Conservation (phyloP, 2,329 filamentous ascomycete species). For the Neopestalotiopsis sp. region DNA sequence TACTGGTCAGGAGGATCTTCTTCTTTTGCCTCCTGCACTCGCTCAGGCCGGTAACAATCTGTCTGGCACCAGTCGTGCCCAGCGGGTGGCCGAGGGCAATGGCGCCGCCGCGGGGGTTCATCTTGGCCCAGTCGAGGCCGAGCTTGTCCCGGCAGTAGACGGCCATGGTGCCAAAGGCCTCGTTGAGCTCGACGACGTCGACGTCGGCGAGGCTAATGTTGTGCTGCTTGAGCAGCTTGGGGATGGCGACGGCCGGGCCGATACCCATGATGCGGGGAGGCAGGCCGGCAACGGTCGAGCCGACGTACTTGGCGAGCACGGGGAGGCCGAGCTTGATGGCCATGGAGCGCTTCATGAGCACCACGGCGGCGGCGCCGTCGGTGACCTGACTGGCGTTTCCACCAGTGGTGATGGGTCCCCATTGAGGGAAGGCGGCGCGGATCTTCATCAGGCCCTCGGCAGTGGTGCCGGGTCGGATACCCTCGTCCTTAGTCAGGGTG, state of each 20-base stretch:
- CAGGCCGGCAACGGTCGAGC: constrained; percentile 87
- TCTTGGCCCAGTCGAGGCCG: constrained; percentile 73
- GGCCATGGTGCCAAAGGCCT: constrained; percentile 97
- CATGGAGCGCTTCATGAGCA: constrained; percentile 93
- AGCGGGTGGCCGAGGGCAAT: constrained; percentile 85
- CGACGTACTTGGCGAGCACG: constrained; percentile 93
- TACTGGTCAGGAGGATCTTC: constrained; percentile 90
- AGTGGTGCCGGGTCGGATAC: constrained; percentile 89
- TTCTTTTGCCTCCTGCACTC: constrained; percentile 85
- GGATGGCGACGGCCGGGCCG: constrained; percentile 74
- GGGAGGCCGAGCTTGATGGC: constrained; percentile 87
- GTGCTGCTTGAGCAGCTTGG: constrained; percentile 84
- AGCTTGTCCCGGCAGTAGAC: constrained; percentile 86
- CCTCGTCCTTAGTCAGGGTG: constrained; percentile 85
- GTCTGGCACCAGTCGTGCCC: constrained; percentile 77
- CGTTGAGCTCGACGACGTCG: constrained; percentile 93
- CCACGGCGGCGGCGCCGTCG: constrained; percentile 86
- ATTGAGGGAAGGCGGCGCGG: constrained; percentile 87
- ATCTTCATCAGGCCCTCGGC: constrained; percentile 83
- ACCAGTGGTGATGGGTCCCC: constrained; percentile 84
- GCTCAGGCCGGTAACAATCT: constrained; percentile 88
- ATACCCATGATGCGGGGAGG: constrained; percentile 97
- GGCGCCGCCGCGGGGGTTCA: constrained; percentile 82
- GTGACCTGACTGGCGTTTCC: constrained; percentile 96
- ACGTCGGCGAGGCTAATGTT: constrained; percentile 80